Conservation (phyloP, 73 alveolate genomes). For the Stentor roeselii region DNA sequence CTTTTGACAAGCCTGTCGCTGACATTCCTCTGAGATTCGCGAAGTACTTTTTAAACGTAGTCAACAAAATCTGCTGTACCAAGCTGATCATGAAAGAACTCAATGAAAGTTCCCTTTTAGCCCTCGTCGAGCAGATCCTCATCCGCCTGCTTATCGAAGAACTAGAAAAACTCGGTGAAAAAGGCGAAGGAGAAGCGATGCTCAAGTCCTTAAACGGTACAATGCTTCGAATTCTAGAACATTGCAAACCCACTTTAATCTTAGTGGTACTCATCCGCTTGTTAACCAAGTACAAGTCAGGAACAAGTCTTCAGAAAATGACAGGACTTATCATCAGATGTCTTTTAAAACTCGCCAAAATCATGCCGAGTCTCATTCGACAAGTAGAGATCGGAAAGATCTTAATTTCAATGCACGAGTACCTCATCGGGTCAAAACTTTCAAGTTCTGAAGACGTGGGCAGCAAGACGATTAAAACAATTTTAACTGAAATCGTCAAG, state of each 20-base stretch:
- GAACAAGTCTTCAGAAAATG: slow-evolving; percentile 42
- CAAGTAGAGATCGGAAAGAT: slow-evolving; percentile 49
- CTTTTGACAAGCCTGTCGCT: slow-evolving; percentile 27
- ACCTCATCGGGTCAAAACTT: slow-evolving; percentile 37
- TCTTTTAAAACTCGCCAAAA: slow-evolving; percentile 45
- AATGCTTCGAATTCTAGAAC: slow-evolving; percentile 62
- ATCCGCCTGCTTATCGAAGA: slow-evolving; percentile 54
- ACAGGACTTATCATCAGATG: slow-evolving; percentile 56
- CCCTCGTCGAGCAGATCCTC: slow-evolving; percentile 57
- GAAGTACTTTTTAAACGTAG: slow-evolving; percentile 59
- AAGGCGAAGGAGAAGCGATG: slow-evolving; percentile 52
- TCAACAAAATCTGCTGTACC: slow-evolving; percentile 49
- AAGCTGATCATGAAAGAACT: slow-evolving; percentile 45
- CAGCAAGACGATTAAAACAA: slow-evolving; percentile 57
- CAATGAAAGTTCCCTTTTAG: slow-evolving; percentile 39
- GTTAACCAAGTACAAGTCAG: slow-evolving; percentile 54
- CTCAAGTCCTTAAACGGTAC: slow-evolving; percentile 53
- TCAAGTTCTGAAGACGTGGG: slow-evolving; percentile 61
- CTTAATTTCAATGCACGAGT: slow-evolving; percentile 59
- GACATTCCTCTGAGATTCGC: slow-evolving; percentile 64
- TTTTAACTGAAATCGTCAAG: slow-evolving; percentile 63
- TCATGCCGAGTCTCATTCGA: slow-evolving; percentile 48
- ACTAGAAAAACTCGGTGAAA: slow-evolving; percentile 53
- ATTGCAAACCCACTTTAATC: slow-evolving; percentile 58
- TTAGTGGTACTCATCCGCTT: slow-evolving; percentile 49